These are phyloP conservation scores for Lathyrus tuberosus DNA, from an alignment of 306 rosid species.

Conservation along the genomic window DNA sequence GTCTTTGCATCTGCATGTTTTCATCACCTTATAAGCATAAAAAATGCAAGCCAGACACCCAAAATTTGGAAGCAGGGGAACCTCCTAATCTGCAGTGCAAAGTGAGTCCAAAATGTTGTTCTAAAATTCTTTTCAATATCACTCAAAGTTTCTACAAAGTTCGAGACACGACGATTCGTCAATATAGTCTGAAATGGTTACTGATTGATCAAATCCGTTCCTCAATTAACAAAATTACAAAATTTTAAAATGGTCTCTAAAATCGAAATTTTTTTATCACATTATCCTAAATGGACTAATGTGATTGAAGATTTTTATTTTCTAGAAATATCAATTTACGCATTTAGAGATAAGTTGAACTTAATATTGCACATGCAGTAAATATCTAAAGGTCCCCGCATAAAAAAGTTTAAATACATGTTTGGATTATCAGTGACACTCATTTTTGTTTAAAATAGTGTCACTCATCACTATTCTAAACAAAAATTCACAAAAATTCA, in stretches of 20 bases:
- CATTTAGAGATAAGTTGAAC: constrained; percentile 17
- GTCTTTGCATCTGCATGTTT: constrained; percentile 76
- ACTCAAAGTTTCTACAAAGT: constrained; percentile 27
- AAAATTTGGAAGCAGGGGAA: constrained; percentile 24
- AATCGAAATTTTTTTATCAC: not conserved
- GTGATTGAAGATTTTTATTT: not conserved
- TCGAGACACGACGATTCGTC: constrained; percentile 5
- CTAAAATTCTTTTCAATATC: constrained; percentile 31
- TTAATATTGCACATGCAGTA: constrained; percentile 13
- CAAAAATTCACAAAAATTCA: too few relatives aligned
- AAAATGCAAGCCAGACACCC: constrained; percentile 17
- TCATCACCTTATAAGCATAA: constrained; percentile 29
- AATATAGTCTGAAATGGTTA: not conserved
- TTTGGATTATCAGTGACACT: too few relatives aligned
- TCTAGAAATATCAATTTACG: not conserved
- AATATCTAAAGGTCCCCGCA: not conserved
- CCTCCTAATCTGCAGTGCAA: constrained; percentile 33
- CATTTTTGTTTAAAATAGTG: too few relatives aligned
- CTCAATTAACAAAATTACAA: not conserved
- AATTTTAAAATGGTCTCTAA: not conserved
- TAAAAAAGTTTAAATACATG: too few relatives aligned
- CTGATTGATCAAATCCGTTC: not conserved
- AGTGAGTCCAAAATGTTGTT: constrained; percentile 29
- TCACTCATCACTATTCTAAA: too few relatives aligned
- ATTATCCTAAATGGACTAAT: not conserved